phyloP scores from a whole-genome alignment of 305 asterid genomes.

The Caryopteris hybrid region DNA sequence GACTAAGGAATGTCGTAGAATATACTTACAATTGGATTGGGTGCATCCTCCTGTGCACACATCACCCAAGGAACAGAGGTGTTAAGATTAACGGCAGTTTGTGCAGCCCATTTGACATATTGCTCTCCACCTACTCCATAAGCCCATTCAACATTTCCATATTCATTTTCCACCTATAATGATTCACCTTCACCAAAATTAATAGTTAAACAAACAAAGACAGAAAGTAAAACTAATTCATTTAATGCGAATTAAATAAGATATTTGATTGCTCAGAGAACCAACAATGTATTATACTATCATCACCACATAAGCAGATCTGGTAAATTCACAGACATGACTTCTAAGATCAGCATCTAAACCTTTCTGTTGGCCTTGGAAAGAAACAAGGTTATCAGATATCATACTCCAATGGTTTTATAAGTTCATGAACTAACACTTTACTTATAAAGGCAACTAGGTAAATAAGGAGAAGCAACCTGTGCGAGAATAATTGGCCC shows the following conservation, averaged over 20 bases:
- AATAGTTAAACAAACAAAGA: background rate
- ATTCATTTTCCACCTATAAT: conserved; percentile 76
- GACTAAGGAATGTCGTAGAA: background rate
- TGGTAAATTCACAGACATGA: too few species aligned
- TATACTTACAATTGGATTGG: conserved; percentile 64
- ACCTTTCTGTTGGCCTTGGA: background rate
- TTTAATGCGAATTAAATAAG: background rate
- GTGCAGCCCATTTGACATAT: conserved; percentile 84
- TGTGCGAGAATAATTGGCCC: conserved; percentile 85
- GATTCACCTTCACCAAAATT: background rate
- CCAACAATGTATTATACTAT: background rate
- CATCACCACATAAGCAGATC: background rate
- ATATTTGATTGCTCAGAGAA: background rate
- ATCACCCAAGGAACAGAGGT: conserved; percentile 89
- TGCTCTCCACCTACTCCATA: conserved; percentile 58
- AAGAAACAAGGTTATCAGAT: background rate
- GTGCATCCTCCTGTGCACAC: conserved; percentile 73
- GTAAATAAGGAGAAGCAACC: conserved; percentile 33
- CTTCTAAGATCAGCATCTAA: background rate
- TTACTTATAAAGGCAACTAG: background rate
- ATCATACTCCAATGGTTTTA: background rate
- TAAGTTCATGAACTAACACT: background rate
- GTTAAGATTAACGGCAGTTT: conserved; percentile 64
- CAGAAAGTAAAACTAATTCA: background rate
- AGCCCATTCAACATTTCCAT: conserved; percentile 70